Evolutionary conservation across 768 basidiomycete species (phyloP).

Genomic region (Wakefieldia striispora): DNA sequence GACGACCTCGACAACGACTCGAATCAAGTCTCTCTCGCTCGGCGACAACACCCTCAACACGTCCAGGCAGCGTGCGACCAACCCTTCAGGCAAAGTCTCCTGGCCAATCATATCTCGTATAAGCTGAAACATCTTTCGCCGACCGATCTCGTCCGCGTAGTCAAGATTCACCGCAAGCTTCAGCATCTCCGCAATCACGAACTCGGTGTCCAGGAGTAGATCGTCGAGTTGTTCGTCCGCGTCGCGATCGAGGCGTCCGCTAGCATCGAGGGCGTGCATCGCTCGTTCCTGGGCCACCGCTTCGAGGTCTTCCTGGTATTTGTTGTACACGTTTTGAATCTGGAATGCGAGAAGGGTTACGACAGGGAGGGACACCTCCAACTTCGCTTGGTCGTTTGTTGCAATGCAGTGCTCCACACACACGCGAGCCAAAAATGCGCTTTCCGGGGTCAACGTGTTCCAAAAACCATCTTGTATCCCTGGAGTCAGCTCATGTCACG

Average conservation of each 20-base stretch:
- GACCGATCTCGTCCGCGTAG: slow-evolving; percentile 89
- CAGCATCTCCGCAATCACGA: slow-evolving; percentile 79
- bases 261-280: slow-evolving; percentile 30
- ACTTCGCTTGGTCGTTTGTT: slow-evolving; percentile 55
- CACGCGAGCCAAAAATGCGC: slow-evolving; percentile 77
- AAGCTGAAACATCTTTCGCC: slow-evolving; percentile 83
- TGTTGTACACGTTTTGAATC: slow-evolving; percentile 71
- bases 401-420: slow-evolving; percentile 76
- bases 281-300: slow-evolving; percentile 39
- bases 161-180: slow-evolving; percentile 77
- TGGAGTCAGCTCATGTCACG: no score
- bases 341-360: slow-evolving; percentile 78
- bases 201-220: slow-evolving; percentile 37
- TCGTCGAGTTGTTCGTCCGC: slow-evolving; percentile 51
- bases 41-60: slow-evolving; percentile 70
- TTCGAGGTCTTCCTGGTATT: slow-evolving; percentile 45
- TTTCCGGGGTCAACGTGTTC: slow-evolving; percentile 66
- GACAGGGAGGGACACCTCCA: slow-evolving; percentile 76
- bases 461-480: slow-evolving; percentile 65
- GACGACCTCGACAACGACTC: slow-evolving; percentile 84
- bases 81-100: slow-evolving; percentile 60
- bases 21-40: slow-evolving; percentile 81
- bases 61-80: slow-evolving; percentile 79
- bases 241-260: slow-evolving; percentile 35
- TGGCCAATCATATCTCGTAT: slow-evolving; percentile 84